Base-by-base conservation (phyloP, 2,329 filamentous ascomycete species). In the Juglanconis juglandina region DNA sequence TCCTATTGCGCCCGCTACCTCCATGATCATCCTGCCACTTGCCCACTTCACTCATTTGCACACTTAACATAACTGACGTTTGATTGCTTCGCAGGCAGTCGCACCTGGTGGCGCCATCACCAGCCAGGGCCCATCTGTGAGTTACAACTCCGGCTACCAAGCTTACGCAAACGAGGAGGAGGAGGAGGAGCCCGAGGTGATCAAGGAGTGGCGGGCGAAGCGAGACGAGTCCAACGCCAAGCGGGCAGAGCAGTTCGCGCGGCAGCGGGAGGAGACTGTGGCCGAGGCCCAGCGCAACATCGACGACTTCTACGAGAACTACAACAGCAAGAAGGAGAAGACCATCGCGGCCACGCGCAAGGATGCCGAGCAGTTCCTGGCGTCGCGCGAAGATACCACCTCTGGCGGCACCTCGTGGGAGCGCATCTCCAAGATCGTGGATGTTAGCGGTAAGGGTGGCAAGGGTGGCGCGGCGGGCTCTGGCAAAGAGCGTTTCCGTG, bases 221-320 rank as follows among this genome's bases (percentile, higher is more conserved):
- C 89, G 95, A 66, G 91, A 96, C 70, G 87, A 89, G 44, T 87
- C 88, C 71, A 89, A 96, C 66, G 82, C 88, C 68, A 92, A 93
- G 76, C 91, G 94, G 69, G 88, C 91, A 66, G 88, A 96, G 75
- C 86, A 94, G 66, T 94, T 94, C 58, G 86, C 87, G 47, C 82
- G 86, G 66, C 91, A 93, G 78, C 95, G 95, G 73, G 85, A 86
- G 64, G 88, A 94, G 73, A 97, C 92, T 1, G 79, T 97, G 72
- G 87, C 91, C 73, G 92, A 95, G 68, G 95, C 95, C 10, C 92
- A 92, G 72, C 85, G 93, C 73, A 95, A 96, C 75, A 96, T 99
- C 66, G 95, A 99, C 74, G 95, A 97, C 74, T 99, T 98, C 79
- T 99, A 99, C 81, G 93, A 97, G 72, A 97, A 96, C 77, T 99